Conservation (phyloP, 495 filamentous ascomycete species). For the Pyrenula aspistea region DNA sequence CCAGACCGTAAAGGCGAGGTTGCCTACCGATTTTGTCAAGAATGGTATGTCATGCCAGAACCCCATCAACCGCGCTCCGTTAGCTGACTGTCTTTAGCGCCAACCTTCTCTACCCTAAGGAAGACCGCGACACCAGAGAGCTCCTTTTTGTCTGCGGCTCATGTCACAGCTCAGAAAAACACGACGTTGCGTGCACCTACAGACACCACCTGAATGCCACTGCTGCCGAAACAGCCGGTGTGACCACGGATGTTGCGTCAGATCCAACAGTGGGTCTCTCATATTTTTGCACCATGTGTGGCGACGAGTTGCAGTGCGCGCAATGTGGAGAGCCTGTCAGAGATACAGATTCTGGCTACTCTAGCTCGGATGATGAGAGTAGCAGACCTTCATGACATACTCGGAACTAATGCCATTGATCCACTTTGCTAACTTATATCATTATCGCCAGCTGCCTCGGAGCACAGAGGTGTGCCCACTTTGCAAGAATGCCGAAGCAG, state of each 20-base stretch:
- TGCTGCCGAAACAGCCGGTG: conserved; percentile 89
- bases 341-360: conserved; percentile 3
- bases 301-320: conserved; percentile 35
- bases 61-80: too few species aligned
- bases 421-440: not conserved
- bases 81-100: not conserved
- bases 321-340: conserved; percentile 21
- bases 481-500: conserved; percentile 75
- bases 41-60: conserved; percentile 2
- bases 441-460: conserved; percentile 48
- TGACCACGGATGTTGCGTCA: conserved; percentile 88
- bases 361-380: conserved; percentile 8
- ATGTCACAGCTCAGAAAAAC: conserved; percentile 77
- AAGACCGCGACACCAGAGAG: conserved; percentile 55
- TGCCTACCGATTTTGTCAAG: not conserved
- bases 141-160: conserved; percentile 78
- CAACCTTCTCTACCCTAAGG: conserved; percentile 95
- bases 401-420: not conserved
- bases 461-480: conserved; percentile 70
- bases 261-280: conserved; percentile 90
- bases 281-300: conserved; percentile 40
- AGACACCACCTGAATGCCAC: conserved; percentile 81
- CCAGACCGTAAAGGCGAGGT: not conserved
- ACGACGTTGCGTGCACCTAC: conserved; percentile 78
- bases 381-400: conserved; percentile 2